These are phyloP conservation scores for Penicillium atrosanguineum DNA, from an alignment of 495 filamentous ascomycete species.

Conservation along the genomic window DNA sequence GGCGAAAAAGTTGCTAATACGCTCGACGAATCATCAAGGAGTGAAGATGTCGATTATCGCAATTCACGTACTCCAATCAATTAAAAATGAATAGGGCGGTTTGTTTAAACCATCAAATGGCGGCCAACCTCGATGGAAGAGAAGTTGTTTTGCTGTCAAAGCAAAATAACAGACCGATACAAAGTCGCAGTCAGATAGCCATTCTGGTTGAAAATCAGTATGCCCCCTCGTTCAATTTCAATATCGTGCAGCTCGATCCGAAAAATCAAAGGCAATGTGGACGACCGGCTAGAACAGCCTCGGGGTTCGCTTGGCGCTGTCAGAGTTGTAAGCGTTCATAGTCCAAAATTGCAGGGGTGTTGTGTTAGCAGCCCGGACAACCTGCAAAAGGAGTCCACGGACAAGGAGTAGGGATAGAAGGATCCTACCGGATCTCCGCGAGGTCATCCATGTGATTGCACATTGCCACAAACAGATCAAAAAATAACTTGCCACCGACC, in stretches of 20 bases:
- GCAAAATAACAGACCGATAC: conserved; percentile 18
- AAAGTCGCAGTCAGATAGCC: conserved; percentile 22
- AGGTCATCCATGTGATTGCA: conserved; percentile 95
- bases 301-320: conserved; percentile 38
- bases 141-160: conserved; percentile 29
- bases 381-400: not conserved
- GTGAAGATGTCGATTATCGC: conserved; percentile 20
- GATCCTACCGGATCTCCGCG: conserved; percentile 53
- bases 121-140: conserved; percentile 49
- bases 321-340: conserved; percentile 18
- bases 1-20: conserved; percentile 17
- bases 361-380: not conserved
- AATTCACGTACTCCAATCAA: conserved; percentile 21
- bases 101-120: conserved; percentile 31
- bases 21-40: conserved; percentile 15
- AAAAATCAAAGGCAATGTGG: conserved; percentile 13
- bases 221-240: conserved; percentile 19
- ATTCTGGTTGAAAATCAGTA: conserved; percentile 38
- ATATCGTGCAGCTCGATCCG: conserved; percentile 27
- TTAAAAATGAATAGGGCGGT: conserved; percentile 31
- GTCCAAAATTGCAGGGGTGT: not conserved
- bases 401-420: not conserved
- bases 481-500: conserved; percentile 85
- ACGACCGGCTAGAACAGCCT: conserved; percentile 37
- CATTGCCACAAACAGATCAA: conserved; percentile 96